Percentiles rank a stretch among this genome's conserved stretches.
Evolutionary conservation across 2,329 filamentous ascomycete genomes (phyloP).

Genomic region (Alternaria rosae): DNA sequence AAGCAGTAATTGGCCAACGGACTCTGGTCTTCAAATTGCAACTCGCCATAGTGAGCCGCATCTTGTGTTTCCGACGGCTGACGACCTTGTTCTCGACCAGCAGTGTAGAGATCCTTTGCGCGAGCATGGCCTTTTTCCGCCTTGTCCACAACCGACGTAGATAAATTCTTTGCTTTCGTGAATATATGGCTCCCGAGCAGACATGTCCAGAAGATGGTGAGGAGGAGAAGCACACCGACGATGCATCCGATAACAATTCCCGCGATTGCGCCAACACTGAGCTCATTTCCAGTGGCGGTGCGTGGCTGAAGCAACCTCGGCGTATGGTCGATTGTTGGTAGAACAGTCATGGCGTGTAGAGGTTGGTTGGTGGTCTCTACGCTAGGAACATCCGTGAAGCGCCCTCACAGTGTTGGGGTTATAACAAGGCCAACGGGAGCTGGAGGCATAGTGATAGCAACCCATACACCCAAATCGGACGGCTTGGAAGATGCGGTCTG

Average conservation of each 20-base stretch:
- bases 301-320: neutral
- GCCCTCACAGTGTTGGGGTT: neutral
- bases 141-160: too few species aligned
- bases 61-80: too few species aligned
- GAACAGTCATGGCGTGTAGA: neutral
- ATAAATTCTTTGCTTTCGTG: too few species aligned
- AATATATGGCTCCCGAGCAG: too few species aligned
- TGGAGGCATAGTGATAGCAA: neutral
- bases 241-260: neutral
- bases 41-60: too few species aligned
- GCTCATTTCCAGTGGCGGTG: neutral
- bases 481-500: neutral
- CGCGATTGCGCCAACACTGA: neutral
- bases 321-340: neutral
- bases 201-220: neutral
- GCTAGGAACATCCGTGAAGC: neutral
- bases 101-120: too few species aligned
- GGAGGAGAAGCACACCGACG: neutral
- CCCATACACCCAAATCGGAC: fast-evolving
- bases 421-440: neutral
- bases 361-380: fast-evolving
- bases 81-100: too few species aligned
- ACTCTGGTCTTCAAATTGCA: too few species aligned
- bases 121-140: too few species aligned
- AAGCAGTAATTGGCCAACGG: too few species aligned